phyloP scores from a whole-genome alignment of 306 rosid genomes.

The Cucumis melo region DNA sequence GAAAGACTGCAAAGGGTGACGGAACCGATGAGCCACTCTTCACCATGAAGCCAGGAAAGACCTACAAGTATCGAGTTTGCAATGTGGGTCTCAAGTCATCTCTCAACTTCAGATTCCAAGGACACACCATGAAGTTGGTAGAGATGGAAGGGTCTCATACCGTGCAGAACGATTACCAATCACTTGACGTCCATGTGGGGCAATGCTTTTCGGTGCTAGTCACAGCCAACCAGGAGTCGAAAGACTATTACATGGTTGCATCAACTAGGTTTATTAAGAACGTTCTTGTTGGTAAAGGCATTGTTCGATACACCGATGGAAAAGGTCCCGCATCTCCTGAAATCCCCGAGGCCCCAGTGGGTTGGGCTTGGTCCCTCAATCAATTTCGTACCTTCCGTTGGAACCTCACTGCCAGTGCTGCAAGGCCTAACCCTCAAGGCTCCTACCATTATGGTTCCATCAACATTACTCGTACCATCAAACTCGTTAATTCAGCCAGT shows the following conservation, averaged over 20 bases:
- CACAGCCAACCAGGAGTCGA: conserved; percentile 46
- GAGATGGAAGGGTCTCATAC: conserved; percentile 88
- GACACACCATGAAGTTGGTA: conserved; percentile 48
- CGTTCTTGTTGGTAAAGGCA: conserved; percentile 22
- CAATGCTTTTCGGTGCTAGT: conserved; percentile 60
- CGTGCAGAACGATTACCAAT: conserved; percentile 51
- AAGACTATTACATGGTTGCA: conserved; percentile 63
- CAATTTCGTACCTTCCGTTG: conserved; percentile 73
- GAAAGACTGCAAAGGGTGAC: neutral
- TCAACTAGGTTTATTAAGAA: conserved; percentile 53
- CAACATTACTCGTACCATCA: conserved; percentile 61
- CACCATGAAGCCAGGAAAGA: neutral
- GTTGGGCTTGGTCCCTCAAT: conserved; percentile 95
- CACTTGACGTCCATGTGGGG: conserved; percentile 67
- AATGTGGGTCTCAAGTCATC: neutral
- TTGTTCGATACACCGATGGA: conserved; percentile 35
- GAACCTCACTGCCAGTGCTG: conserved; percentile 86
- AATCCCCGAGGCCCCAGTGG: conserved; percentile 39
- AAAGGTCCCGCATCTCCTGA: conserved; percentile 44
- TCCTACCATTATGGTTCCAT: conserved; percentile 67
- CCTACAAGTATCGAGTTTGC: neutral
- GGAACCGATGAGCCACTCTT: neutral
- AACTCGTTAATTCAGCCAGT: conserved; percentile 30
- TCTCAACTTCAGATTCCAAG: conserved; percentile 66
- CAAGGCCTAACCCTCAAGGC: conserved; percentile 90